phyloP scores from a whole-genome alignment of 2,329 filamentous ascomycete species.

The Drechslerella dactyloides region DNA sequence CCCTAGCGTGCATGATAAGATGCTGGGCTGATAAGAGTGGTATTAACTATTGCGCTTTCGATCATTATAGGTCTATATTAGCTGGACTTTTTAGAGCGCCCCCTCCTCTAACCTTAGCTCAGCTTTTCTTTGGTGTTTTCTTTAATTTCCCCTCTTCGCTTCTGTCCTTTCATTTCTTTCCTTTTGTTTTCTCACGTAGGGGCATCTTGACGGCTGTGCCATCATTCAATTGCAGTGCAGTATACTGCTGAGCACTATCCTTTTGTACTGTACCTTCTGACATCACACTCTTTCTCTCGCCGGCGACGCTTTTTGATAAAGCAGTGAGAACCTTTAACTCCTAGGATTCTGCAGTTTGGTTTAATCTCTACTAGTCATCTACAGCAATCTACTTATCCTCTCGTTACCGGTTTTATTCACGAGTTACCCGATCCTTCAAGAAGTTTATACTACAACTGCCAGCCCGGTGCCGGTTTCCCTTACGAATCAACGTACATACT shows the following conservation, averaged over 20 bases:
- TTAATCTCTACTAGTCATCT: too few species aligned
- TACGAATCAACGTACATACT: not conserved
- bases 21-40: slow-evolving; percentile 1
- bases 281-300: slow-evolving; percentile 7
- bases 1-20: not conserved
- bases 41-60: not conserved
- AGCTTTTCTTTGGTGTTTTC: not conserved
- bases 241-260: too few species aligned
- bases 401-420: too few species aligned
- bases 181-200: not conserved
- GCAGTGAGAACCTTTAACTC: not conserved
- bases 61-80: not conserved
- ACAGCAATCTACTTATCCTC: too few species aligned
- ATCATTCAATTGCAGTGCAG: slow-evolving; percentile 1
- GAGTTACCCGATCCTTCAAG: too few species aligned
- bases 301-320: slow-evolving; percentile 9
- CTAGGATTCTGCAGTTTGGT: not conserved
- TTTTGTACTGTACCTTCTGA: not conserved
- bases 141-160: not conserved
- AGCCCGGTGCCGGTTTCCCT: not conserved
- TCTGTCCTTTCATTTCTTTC: not conserved
- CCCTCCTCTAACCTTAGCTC: not conserved
- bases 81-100: not conserved
- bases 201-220: slow-evolving; percentile 16
- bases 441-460: not conserved